These are phyloP conservation scores for Lactarius psammicola DNA, from an alignment of 768 basidiomycete genomes.

Conservation along the genomic window DNA sequence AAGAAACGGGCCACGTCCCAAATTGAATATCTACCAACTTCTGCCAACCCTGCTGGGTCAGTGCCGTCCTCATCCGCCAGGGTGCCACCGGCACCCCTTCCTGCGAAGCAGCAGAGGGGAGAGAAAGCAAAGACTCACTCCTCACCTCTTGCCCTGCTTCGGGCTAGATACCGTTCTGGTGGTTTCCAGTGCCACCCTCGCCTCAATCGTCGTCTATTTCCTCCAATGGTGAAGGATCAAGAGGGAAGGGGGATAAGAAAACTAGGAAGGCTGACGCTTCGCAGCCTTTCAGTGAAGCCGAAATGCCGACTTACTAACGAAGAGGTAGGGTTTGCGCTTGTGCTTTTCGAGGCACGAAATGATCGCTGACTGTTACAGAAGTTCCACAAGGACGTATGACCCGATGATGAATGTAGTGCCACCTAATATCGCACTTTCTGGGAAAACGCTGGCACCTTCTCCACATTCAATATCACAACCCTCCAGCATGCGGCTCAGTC, in stretches of 20 bases:
- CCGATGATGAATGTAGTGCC: background rate
- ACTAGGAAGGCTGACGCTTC: background rate
- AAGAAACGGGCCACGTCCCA: background rate
- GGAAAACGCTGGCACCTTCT: background rate
- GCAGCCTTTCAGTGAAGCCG: background rate
- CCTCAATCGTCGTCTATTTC: background rate
- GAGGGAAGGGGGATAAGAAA: background rate
- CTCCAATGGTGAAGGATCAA: background rate
- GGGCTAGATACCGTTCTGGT: background rate
- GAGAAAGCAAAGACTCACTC: background rate
- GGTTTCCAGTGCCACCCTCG: background rate
- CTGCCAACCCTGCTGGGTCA: background rate
- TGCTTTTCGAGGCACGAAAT: background rate
- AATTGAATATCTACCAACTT: background rate
- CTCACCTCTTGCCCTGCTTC: conserved; percentile 4
- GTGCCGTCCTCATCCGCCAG: background rate
- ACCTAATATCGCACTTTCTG: background rate
- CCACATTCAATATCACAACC: background rate
- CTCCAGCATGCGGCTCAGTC: background rate
- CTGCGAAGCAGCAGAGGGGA: background rate
- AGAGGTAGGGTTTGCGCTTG: background rate
- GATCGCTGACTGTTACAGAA: background rate
- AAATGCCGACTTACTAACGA: background rate
- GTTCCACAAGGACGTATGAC: background rate
- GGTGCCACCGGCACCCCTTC: background rate